Conservation (phyloP, 2,329 filamentous ascomycete species). For the Xylaria sp. region DNA sequence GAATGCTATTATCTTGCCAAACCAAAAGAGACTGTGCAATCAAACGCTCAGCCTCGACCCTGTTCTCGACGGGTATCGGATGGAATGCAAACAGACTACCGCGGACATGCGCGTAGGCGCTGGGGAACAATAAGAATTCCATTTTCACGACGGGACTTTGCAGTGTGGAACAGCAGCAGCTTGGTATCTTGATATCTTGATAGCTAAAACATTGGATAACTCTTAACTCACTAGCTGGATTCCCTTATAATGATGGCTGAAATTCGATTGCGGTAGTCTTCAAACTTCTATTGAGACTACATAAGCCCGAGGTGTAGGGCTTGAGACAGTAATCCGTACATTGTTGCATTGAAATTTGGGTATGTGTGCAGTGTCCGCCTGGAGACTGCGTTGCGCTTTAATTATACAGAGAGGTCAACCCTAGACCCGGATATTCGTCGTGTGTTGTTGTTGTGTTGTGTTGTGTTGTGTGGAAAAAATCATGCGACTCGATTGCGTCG, state of each 20-base stretch:
- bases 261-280: not conserved
- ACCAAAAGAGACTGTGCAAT: too few species aligned
- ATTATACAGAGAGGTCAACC: slow-evolving; percentile 15
- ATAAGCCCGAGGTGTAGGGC: not conserved
- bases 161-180: not conserved
- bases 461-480: slow-evolving; percentile 1
- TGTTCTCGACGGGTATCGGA: too few species aligned
- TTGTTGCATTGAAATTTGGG: not conserved
- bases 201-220: not conserved
- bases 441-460: not conserved
- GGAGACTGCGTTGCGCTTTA: slow-evolving; percentile 8
- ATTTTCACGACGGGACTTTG: too few species aligned
- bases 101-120: too few species aligned
- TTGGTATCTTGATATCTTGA: not conserved
- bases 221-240: too few species aligned
- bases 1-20: too few species aligned
- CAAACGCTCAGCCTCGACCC: too few species aligned
- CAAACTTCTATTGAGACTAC: not conserved
- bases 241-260: too few species aligned
- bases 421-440: slow-evolving; percentile 2
- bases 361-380: slow-evolving; percentile 6
- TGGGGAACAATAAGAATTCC: too few species aligned
- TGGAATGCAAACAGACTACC: too few species aligned
- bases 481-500: slow-evolving; percentile 6
- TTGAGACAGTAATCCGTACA: too few species aligned